Base-by-base conservation (phyloP, 1,284 basidiomycete genomes). In the Naganishia albida region DNA sequence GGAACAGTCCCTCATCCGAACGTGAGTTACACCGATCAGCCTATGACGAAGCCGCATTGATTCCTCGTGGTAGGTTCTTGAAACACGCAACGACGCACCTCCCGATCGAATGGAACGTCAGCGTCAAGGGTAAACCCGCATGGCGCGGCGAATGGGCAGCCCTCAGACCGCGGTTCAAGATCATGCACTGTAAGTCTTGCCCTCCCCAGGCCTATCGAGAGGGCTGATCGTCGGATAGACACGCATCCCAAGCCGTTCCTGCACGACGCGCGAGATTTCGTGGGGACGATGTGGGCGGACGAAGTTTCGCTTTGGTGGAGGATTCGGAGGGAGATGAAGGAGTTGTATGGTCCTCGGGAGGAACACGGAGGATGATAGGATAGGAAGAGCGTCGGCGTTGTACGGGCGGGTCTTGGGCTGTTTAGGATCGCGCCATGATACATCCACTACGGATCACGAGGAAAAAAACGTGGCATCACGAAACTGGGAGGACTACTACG, bases 21-120 rank as follows among this genome's bases (percentile, higher is more conserved):
- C 51, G 51, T 53, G 34, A 53, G 51, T 52, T 1, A 7, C 3
- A 15, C 30, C 20, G 7, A 18, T 20, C 12, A 3, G 18, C 6
- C 28, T 4, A 34, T 10, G 34, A 34, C 34, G 34, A 34, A 34
- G 18, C 34, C 10, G 4, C 34, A 34, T 10, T 34, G 34, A 34
- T 34, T 10, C 34, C 16, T 38, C 10, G 10, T n/a, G 15, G n/a
- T 13, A 53, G 51, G 13, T 53, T 53, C n/a, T 12, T 53, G 34
- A 53, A 39, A 38, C 34, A 53, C 18, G 51, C 28, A 2, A 53
- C 51, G 3, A 39, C 51, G 7, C 51, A 53, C 23, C 51, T 53
- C n/a, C 51, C 51, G n/a, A 34, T 53, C 12, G 51, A 53, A 20
- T 53, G 51, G 51, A 53, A 53, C 20, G 51, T 53, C 26, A 38